Conservation (phyloP, 1,284 basidiomycete species). For the Ceratorhiza oryzae-sativae region DNA sequence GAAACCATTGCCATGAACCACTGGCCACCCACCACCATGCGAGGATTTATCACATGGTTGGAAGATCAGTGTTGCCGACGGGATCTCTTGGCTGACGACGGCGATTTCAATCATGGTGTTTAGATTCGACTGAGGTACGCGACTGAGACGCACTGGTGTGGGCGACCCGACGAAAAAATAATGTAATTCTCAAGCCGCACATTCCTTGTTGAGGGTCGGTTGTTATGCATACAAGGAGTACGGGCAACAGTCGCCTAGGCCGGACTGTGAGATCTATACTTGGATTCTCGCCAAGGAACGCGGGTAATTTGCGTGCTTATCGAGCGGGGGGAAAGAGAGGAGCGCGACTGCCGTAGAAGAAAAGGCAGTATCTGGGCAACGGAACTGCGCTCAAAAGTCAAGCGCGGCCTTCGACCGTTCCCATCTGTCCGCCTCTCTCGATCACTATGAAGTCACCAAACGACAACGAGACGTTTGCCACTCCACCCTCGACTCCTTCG, state of each 20-base stretch:
- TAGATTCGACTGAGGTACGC: not conserved
- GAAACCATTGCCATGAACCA: no score
- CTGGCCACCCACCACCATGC: not conserved
- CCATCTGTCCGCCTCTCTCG: conserved; percentile 10
- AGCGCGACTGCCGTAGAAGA: conserved; percentile 24
- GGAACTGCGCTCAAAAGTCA: not conserved
- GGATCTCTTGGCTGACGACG: not conserved
- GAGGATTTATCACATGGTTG: not conserved
- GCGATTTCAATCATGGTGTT: not conserved
- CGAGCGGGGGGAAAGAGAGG: conserved; percentile 2
- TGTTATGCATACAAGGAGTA: conserved; percentile 1
- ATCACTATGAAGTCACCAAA: conserved; percentile 9
- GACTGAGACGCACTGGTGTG: not conserved
- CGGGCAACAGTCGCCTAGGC: conserved; percentile 9
- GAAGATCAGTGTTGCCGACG: no score
- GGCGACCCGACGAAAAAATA: not conserved
- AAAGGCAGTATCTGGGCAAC: conserved; percentile 7
- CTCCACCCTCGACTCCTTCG: conserved; percentile 17
- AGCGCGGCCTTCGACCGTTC: not conserved
- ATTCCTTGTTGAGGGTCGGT: not conserved
- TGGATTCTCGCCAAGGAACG: conserved; percentile 9
- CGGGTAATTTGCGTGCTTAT: not conserved
- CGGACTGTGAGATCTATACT: conserved; percentile 13
- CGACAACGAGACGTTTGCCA: conserved; percentile 22
- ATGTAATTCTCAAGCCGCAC: not conserved